phyloP scores from a whole-genome alignment of 192 early-diverging fungal genomes.

The Geranomyces michiganensis region DNA sequence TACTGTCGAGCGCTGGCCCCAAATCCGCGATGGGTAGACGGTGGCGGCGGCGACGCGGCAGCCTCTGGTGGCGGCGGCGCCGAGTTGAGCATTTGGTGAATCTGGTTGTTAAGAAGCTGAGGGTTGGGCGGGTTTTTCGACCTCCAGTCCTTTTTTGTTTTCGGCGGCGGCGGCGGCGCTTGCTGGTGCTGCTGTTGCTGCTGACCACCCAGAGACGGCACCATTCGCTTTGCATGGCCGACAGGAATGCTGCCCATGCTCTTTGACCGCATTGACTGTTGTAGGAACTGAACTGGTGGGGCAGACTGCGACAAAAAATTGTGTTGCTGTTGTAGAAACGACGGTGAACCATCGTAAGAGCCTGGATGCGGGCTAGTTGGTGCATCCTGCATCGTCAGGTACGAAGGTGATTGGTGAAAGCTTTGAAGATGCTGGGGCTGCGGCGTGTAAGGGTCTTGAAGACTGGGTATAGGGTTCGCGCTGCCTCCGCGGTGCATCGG shows the following conservation, averaged over 20 bases:
- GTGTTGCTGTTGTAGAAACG: neutral
- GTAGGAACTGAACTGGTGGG: conserved; percentile 16
- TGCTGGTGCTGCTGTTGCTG: too few relatives aligned
- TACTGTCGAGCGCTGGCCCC: conserved; percentile 27
- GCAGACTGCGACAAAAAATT: conserved; percentile 12
- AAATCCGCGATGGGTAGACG: conserved; percentile 14
- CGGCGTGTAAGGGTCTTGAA: conserved; percentile 12
- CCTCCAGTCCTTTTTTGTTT: conserved; percentile 28
- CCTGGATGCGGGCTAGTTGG: neutral
- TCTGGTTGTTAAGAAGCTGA: conserved; percentile 16
- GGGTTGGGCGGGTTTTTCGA: conserved; percentile 24
- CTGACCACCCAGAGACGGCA: neutral
- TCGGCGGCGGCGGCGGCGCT: conserved; percentile 3
- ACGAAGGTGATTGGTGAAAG: neutral
- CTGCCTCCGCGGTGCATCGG: conserved; percentile 5
- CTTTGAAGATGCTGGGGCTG: conserved; percentile 13
- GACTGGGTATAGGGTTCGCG: neutral
- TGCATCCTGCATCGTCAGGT: neutral
- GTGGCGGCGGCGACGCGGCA: neutral
- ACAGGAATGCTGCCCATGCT: neutral
- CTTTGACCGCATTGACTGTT: neutral
- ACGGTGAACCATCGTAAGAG: conserved; percentile 1
- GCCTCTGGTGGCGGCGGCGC: conserved; percentile 12
- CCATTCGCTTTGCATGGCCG: neutral
- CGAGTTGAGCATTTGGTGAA: conserved; percentile 27